Evolutionary conservation across 1,139 yeast species (phyloP), one percentile per base, ranked within the genome.

Genomic region (Magnusiomyces magnusii): DNA sequence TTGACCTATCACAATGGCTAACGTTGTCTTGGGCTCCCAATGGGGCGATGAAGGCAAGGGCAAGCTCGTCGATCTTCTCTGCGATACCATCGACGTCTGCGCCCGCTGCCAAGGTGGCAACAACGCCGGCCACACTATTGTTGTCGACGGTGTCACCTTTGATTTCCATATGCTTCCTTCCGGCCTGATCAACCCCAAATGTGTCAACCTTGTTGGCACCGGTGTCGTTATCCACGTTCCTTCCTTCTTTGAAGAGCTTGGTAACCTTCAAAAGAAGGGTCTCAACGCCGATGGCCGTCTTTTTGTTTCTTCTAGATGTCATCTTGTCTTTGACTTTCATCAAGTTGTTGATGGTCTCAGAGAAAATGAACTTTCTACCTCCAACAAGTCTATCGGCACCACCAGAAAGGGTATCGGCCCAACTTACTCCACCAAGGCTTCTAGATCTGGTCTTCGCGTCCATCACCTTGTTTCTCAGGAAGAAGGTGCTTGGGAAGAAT

Each of bases 21-120:
- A 87, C 79, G 98, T 93, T 67, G 98, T 93, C 60, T 82, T 93
- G 70, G 99, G 99, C 62, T 79, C 97, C 75, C 99, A 93, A 76
- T 93, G 99, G 99, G 99, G 99, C 65, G 99, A 93, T 73, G 99
- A 93, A 83, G 99, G 99, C 72, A 93, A 93, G 74, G 99, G 99
- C 61, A 93, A 95, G 76, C 81, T 93, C 61, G 99, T 93, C 59
- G 99, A 93, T 73, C 80, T 93, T 61, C 80, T 93, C 60, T 93
- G 97, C 75, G 97, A 91, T 69, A 85, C 89, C 67, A 86, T 92
- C 67, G 99, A 93, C 68, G 93, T 93, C 55, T 95, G 98, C 73
- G 98, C 98, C 49, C 84, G 99, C 74, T 92, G 98, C 76, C 97
- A 91, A 65, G 99, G 99, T 74, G 99, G 99, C 69, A 93, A 93